Evolutionary conservation across 805 yeast species (phyloP).

Genomic region (Nakazawaea siamensis): DNA sequence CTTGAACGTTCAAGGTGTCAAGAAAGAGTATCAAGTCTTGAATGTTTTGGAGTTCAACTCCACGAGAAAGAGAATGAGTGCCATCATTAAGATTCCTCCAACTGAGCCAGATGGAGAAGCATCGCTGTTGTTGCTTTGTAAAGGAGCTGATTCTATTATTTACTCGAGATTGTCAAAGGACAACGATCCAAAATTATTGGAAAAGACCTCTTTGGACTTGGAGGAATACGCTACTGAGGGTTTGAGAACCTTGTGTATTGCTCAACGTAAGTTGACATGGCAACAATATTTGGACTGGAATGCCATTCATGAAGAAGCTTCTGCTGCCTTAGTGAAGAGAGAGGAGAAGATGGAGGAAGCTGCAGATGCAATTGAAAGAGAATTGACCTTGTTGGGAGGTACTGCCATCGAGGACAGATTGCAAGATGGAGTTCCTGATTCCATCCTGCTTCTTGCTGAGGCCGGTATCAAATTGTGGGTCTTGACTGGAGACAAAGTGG

Average conservation of each 20-base stretch:
- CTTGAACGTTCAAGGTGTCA: slow-evolving; percentile 60
- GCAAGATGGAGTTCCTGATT: slow-evolving; percentile 71
- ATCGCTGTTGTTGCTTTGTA: slow-evolving; percentile 61
- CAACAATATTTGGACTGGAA: slow-evolving; percentile 47
- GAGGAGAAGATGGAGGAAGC: slow-evolving; percentile 47
- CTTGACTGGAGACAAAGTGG: slow-evolving; percentile 74
- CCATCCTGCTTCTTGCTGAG: slow-evolving; percentile 54
- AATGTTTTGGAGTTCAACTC: slow-evolving; percentile 75
- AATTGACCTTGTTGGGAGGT: slow-evolving; percentile 56
- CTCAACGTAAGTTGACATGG: slow-evolving; percentile 41
- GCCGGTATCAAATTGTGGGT: slow-evolving; percentile 85
- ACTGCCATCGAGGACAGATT: slow-evolving; percentile 78
- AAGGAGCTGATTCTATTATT: slow-evolving; percentile 81
- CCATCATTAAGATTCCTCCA: slow-evolving; percentile 61
- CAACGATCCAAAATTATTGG: slow-evolving; percentile 31
- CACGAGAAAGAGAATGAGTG: slow-evolving; percentile 84
- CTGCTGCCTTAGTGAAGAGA: slow-evolving; percentile 44
- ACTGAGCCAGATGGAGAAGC: slow-evolving; percentile 36
- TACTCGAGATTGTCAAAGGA: slow-evolving; percentile 52
- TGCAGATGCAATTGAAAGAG: slow-evolving; percentile 52
- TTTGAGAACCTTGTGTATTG: slow-evolving; percentile 66
- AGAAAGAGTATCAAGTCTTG: slow-evolving; percentile 62
- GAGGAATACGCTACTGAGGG: slow-evolving; percentile 74
- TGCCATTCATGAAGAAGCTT: slow-evolving; percentile 47
- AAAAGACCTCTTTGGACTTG: slow-evolving; percentile 55